phyloP scores from a whole-genome alignment of 179 eudicot genomes.

The Pouteria campechiana region DNA sequence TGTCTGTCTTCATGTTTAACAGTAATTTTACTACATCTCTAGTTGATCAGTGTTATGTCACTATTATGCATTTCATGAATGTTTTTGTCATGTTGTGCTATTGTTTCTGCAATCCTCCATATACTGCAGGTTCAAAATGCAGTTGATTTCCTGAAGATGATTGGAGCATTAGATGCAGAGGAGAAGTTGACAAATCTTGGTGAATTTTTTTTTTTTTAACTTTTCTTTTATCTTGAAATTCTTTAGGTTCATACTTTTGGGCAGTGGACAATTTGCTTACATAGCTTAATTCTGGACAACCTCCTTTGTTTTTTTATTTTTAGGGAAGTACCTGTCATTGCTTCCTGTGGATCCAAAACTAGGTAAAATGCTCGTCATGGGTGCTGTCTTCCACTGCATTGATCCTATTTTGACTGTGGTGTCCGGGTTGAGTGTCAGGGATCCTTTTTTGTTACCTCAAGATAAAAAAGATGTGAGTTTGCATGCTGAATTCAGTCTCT shows the following conservation, averaged over 20 bases:
- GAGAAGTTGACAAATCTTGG: conserved; percentile 91
- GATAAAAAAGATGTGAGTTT: conserved; percentile 90
- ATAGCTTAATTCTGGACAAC: background rate
- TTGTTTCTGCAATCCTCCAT: background rate
- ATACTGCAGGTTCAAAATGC: conserved; percentile 88
- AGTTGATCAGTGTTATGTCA: no score
- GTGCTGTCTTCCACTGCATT: conserved; percentile 90
- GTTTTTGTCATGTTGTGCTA: no score
- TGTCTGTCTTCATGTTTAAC: no score
- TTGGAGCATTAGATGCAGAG: conserved; percentile 87
- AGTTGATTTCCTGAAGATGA: conserved; percentile 79
- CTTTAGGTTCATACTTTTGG: no score
- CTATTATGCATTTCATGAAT: no score
- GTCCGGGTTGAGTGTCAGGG: conserved; percentile 95
- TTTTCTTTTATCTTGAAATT: background rate
- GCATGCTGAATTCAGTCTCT: no score
- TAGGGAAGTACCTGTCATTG: conserved; percentile 77
- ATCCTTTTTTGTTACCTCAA: conserved; percentile 98
- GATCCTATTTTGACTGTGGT: conserved; percentile 95
- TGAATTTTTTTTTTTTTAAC: conserved; percentile 16
- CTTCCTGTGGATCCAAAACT: conserved; percentile 99
- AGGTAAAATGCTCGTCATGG: conserved; percentile 97
- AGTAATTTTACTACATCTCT: no score
- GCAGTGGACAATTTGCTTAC: no score
- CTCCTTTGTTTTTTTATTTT: background rate